Conservation (phyloP, 2,329 filamentous ascomycete genomes). For the Remersonia thermophila region DNA sequence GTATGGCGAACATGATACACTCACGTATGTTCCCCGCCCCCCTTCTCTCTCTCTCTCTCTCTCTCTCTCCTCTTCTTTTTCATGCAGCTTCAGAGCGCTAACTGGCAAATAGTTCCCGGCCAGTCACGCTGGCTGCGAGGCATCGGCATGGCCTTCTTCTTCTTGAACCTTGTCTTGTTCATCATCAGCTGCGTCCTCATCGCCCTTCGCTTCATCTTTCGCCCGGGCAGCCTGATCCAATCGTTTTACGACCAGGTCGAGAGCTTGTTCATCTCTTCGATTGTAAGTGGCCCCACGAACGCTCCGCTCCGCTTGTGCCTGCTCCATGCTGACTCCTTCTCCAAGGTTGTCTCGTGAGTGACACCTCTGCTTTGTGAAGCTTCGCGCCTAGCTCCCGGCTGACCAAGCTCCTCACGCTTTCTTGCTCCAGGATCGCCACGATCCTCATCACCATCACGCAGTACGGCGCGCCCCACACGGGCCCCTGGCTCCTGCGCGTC, state of each 20-base stretch:
- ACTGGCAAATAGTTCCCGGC: conserved; percentile 34
- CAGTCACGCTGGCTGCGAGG: conserved; percentile 42
- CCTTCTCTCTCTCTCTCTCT: too few species aligned
- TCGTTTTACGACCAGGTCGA: conserved; percentile 70
- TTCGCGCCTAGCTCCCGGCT: too few species aligned
- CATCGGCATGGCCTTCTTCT: conserved; percentile 48
- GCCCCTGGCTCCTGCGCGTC: conserved; percentile 44
- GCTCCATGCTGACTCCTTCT: conserved; percentile 7
- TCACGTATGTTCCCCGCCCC: conserved; percentile 31
- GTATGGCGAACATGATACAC: conserved; percentile 42
- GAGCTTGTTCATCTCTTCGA: conserved; percentile 63
- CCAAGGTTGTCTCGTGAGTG: conserved; percentile 32
- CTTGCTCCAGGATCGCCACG: conserved; percentile 50
- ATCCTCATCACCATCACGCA: conserved; percentile 68
- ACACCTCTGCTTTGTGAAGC: too few species aligned
- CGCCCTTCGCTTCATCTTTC: conserved; percentile 53
- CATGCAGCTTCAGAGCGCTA: too few species aligned
- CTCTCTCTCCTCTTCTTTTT: not conserved
- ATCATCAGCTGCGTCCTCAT: conserved; percentile 52
- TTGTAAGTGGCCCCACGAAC: conserved; percentile 29
- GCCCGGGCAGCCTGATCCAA: conserved; percentile 56
- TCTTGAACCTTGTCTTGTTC: conserved; percentile 53
- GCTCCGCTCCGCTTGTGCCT: too few species aligned
- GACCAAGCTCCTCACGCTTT: too few species aligned
- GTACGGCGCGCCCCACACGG: conserved; percentile 54